Base-by-base conservation (phyloP, 2,329 filamentous ascomycete genomes). In the Sarocladiaceae sp. region DNA sequence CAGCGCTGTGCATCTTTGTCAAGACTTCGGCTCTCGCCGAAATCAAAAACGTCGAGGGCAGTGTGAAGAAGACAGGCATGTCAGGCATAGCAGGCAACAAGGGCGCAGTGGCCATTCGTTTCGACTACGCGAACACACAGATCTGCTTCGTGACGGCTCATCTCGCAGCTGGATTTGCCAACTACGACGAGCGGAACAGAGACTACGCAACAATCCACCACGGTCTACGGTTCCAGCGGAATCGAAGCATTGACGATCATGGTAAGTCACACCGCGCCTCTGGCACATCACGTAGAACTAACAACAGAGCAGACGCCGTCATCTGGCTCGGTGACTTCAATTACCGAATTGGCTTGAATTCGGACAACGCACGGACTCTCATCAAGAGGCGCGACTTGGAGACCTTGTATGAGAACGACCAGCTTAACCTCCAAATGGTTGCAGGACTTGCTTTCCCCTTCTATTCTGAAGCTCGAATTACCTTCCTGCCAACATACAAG, bases 291-390 rank as follows among this genome's bases (percentile, higher is more conserved):
- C 3, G 34, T 18, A n/a, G 16, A 40, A 15, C 40, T 29, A 32
- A 26, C 20, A 3, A 33, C 21, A 13, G 12, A 27, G 20, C 34
- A 75, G 79, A 83, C 53, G 76, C 86, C 18, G 83, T 97, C 27
- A 83, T 96, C 44, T 98, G 93, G 91, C 76, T 96, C 33, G 93
- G 93, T 4, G 93, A 98, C 62, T 98, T 98, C 70, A 98, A 98
- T 60, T 98, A 98, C 64, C 84, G 93, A 15, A 95, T 98, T 55
- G 91, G 90, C 1, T 73, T 97, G 46, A 76, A 75, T 34, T 81
- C 88, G 51, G 88, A 95, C 31, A 82, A 76, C 48, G 87, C 88
- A 6, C 83, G 86, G 52, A 76, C 82, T 24, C 68, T 95, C 9
- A 80, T 95, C 45, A 77, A 83, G 54, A 74, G 77, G 45, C 72